phyloP scores from a whole-genome alignment of 371 early-diverging fungal species.

The Nematocida ironsii region DNA sequence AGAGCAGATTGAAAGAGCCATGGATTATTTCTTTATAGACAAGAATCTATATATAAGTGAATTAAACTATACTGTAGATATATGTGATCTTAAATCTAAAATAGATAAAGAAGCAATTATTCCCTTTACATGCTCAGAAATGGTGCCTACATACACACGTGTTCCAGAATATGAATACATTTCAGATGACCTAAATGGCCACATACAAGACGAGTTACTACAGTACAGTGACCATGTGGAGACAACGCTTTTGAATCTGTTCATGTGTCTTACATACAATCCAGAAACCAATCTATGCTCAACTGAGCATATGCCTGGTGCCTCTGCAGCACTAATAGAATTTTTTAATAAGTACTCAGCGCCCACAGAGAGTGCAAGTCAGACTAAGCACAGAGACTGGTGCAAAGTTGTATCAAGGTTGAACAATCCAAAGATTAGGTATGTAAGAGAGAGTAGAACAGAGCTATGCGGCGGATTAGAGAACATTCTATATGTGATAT shows the following conservation, averaged over 20 bases:
- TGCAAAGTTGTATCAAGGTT: neutral
- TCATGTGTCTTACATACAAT: neutral
- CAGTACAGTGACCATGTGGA: neutral
- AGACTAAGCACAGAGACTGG: neutral
- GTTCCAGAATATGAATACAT: too few species aligned
- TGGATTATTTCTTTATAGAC: too few species aligned
- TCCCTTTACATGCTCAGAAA: too few species aligned
- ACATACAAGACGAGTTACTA: neutral
- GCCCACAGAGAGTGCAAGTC: neutral
- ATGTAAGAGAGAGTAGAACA: neutral
- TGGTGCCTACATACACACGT: too few species aligned
- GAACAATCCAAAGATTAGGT: neutral
- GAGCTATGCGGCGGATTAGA: neutral
- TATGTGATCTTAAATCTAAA: too few species aligned
- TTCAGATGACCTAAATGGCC: neutral
- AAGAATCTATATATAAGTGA: too few species aligned
- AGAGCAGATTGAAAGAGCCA: too few species aligned
- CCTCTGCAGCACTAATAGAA: neutral
- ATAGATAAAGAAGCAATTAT: too few species aligned
- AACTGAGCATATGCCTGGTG: neutral
- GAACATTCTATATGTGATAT: neutral
- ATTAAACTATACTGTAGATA: too few species aligned
- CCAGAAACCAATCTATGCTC: neutral
- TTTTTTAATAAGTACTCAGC: neutral
- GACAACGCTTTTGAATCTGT: neutral